These are phyloP conservation scores for Didymella sp. DNA, from an alignment of 2,329 filamentous ascomycete species.

Conservation along the genomic window DNA sequence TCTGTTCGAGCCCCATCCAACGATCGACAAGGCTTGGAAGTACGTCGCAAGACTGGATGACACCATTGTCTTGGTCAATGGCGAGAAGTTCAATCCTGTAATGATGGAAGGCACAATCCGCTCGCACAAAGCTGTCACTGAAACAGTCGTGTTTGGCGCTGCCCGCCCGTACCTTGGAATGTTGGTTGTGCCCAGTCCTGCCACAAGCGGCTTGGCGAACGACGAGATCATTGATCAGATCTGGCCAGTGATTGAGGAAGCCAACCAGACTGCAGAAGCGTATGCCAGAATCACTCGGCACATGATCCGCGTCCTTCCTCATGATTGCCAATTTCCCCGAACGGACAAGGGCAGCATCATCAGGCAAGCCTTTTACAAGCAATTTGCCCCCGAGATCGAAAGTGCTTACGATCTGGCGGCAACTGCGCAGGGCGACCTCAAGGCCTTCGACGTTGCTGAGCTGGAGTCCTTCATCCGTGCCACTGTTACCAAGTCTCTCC, in stretches of 20 bases:
- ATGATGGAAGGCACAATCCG: conserved; percentile 62
- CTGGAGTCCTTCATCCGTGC: conserved; percentile 37
- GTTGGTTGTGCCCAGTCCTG: conserved; percentile 60
- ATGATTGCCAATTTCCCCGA: conserved; percentile 56
- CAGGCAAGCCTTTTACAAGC: conserved; percentile 59
- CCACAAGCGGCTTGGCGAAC: conserved; percentile 49
- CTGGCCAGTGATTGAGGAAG: conserved; percentile 58
- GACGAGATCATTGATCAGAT: conserved; percentile 58
- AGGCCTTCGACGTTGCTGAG: conserved; percentile 35
- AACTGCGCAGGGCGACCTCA: conserved; percentile 16
- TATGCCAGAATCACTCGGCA: conserved; percentile 63
- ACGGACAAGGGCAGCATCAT: conserved; percentile 67
- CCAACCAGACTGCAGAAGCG: conserved; percentile 58
- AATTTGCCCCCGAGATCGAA: conserved; percentile 59
- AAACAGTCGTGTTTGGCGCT: conserved; percentile 65
- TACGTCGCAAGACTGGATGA: conserved; percentile 57
- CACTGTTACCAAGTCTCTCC: conserved; percentile 23
- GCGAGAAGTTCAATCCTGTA: conserved; percentile 59
- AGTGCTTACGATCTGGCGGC: conserved; percentile 48
- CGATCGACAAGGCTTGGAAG: conserved; percentile 54
- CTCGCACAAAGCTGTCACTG: conserved; percentile 60
- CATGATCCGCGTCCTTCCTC: conserved; percentile 59
- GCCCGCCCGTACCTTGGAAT: conserved; percentile 61
- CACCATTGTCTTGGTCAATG: conserved; percentile 56
- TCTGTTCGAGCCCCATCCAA: conserved; percentile 56